Percentiles rank a stretch among this genome's conserved stretches.
Conservation (phyloP, 2,329 filamentous ascomycete genomes). For the Cercospora sesami region DNA sequence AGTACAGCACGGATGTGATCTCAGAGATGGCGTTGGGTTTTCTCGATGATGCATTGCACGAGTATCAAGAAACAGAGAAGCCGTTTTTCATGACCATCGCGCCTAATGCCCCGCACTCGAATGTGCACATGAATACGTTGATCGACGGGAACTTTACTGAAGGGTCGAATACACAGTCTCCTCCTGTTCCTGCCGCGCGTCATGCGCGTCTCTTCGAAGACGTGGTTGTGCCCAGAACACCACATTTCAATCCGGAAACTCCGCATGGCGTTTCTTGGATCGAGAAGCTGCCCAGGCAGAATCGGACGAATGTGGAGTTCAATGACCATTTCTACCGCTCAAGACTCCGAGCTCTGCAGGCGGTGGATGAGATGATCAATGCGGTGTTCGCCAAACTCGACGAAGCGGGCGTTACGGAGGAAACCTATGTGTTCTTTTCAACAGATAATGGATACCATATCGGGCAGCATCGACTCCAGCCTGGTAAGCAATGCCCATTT, state of each 20-base stretch:
- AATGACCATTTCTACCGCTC: constrained; percentile 56
- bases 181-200: constrained; percentile 59
- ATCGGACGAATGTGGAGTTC: constrained; percentile 50
- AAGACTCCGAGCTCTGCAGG: constrained; percentile 53
- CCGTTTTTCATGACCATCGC: constrained; percentile 70
- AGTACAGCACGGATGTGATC: constrained; percentile 61
- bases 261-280: constrained; percentile 52
- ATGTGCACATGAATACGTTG: constrained; percentile 43
- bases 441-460: constrained; percentile 47
- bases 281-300: constrained; percentile 46
- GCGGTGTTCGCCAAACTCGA: constrained; percentile 47
- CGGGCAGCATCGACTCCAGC: constrained; percentile 43
- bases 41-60: constrained; percentile 59
- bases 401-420: constrained; percentile 46
- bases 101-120: constrained; percentile 66
- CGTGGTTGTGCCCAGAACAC: constrained; percentile 60
- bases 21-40: constrained; percentile 60
- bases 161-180: constrained; percentile 38
- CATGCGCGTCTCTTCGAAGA: constrained; percentile 64
- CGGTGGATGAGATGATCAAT: constrained; percentile 58
- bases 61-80: constrained; percentile 33
- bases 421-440: constrained; percentile 48
- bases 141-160: constrained; percentile 39
- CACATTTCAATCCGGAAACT: constrained; percentile 63
- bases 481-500: constrained; percentile 43